phyloP scores from a whole-genome alignment of 1,284 basidiomycete species.

The Porodaedalea pini region DNA sequence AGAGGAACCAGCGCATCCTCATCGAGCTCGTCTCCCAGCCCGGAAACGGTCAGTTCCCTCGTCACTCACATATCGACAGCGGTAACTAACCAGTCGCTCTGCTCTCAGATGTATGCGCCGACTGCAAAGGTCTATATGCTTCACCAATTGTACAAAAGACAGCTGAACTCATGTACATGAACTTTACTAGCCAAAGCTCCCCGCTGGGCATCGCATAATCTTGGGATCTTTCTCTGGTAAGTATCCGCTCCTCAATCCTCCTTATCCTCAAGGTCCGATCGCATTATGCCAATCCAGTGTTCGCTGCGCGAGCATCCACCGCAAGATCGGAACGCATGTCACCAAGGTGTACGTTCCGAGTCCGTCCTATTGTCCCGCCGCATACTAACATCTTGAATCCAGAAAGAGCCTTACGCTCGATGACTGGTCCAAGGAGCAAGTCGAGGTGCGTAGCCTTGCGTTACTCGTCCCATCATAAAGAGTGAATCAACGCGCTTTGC shows the following conservation, averaged over 20 bases:
- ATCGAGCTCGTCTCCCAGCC: constrained; percentile 63
- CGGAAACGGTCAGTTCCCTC: constrained; percentile 61
- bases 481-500: constrained; percentile 22
- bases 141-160: neutral
- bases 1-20: constrained; percentile 66
- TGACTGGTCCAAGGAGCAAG: constrained; percentile 81
- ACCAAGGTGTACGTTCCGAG: constrained; percentile 74
- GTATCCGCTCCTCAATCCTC: constrained; percentile 20
- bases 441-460: constrained; percentile 53
- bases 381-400: constrained; percentile 10
- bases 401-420: constrained; percentile 85
- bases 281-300: constrained; percentile 45
- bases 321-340: constrained; percentile 85
- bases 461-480: constrained; percentile 4
- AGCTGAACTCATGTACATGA: neutral
- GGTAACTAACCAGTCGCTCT: constrained; percentile 5
- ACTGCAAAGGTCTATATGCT: constrained; percentile 57
- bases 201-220: constrained; percentile 78
- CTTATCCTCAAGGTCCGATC: too few species aligned
- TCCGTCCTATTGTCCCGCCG: neutral
- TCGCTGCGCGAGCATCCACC: constrained; percentile 80
- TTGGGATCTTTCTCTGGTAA: constrained; percentile 81
- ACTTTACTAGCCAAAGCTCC: constrained; percentile 42
- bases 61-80: neutral
- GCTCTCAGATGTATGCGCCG: constrained; percentile 70